These are phyloP conservation scores for Rhizopus stolonifer DNA, from an alignment of 371 early-diverging fungal genomes.

Conservation along the genomic window DNA sequence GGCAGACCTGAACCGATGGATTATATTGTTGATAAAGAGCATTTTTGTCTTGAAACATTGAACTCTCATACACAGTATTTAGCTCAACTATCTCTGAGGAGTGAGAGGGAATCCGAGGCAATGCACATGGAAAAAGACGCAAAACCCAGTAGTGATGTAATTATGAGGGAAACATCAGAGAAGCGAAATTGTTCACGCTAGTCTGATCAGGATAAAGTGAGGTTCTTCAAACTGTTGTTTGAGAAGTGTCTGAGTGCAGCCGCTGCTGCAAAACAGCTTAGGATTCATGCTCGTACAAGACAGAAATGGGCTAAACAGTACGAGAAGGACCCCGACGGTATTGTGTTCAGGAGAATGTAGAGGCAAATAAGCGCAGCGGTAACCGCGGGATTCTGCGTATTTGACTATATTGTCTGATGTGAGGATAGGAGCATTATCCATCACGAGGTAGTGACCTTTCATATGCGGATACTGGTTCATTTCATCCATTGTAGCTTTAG, in stretches of 20 bases:
- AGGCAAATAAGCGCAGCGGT: no score
- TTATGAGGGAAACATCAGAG: conserved; percentile 10
- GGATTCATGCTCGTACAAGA: conserved; percentile 13
- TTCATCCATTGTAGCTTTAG: no score
- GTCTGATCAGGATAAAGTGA: conserved; percentile 12
- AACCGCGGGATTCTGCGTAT: no score
- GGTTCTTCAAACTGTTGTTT: conserved; percentile 11
- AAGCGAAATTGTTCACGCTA: conserved; percentile 15
- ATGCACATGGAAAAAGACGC: conserved; percentile 4
- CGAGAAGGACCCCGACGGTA: conserved; percentile 12
- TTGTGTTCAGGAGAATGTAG: conserved; percentile 9
- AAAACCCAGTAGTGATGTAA: conserved; percentile 3
- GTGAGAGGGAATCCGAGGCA: neutral
- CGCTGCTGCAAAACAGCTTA: conserved; percentile 13
- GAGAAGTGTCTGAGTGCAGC: conserved; percentile 16
- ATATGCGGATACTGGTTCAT: no score
- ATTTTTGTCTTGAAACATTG: conserved; percentile 17
- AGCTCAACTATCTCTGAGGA: conserved; percentile 1
- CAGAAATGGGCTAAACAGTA: conserved; percentile 20
- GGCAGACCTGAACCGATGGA: conserved; percentile 8
- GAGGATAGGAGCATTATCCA: no score
- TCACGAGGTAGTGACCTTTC: no score
- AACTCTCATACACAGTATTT: conserved; percentile 15
- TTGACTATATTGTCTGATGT: no score
- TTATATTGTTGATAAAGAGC: conserved; percentile 23